Base-by-base conservation (phyloP, 805 yeast genomes). In the Allodekkera sacchari region DNA sequence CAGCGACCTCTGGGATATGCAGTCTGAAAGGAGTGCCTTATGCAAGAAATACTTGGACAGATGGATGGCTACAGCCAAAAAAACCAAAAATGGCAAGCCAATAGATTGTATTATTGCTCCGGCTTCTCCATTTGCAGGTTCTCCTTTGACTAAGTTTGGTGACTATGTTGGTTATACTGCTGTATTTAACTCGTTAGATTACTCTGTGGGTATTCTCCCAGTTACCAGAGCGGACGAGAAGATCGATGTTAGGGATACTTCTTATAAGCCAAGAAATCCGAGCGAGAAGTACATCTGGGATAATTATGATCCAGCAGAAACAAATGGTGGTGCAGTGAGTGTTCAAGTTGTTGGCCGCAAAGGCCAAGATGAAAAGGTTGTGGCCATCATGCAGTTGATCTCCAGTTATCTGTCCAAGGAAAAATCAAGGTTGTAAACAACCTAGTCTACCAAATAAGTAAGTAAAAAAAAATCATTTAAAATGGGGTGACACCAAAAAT, bases 301-400 rank as follows among this genome's bases (percentile, higher is more conserved):
- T 19, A 48, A 62, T 30, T 76, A 72, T 28, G 36, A 43, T 27
- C 67, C 78, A 1, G 64, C 56, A 31, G 71, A 67, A 43, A 56
- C 63, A 47, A 63, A 70, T 38, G 82, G 78, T 5, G 70, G 76
- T 19, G 73, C 82, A 0, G 75, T 72, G 9, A 69, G 74, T 8
- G 55, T 77, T 12, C 83, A 77, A 49, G 55, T 77, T 19, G 71
- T 74, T 5, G 75, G 79, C 16, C 60, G 64, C 36, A 61, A 71
- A 34, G 59, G 63, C 18, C 66, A 71, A 41, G 84, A 77, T 39
- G 83, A 77, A 44, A 74, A 73, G 45, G 68, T 21, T 66, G 47
- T 74, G 21, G 59, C 56, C 31, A 64, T 70, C 46, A 62, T 71
- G 70, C n/a, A n/a, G n/a, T n/a, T n/a, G n/a, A n/a, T n/a, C n/a